Base-by-base conservation (phyloP, 352 stramenopile species). In the Phytopythium delawarense region DNA sequence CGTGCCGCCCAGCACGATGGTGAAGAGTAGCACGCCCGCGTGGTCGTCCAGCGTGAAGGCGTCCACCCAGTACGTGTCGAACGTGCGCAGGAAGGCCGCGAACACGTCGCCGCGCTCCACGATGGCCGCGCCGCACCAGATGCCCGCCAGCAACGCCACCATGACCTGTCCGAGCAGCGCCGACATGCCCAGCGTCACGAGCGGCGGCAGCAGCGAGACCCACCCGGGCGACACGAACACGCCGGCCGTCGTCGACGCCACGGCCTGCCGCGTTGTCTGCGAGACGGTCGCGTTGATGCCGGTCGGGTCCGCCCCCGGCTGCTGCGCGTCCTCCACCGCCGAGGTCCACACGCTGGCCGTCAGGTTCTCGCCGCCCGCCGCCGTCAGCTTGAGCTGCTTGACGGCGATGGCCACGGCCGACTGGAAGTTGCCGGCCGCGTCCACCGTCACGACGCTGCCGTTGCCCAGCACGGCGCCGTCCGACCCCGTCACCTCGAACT, bases 21-120 rank as follows among this genome's bases (percentile, higher is more conserved):
- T 96, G 71, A 97, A 97, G 44, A 96, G 72, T 59, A 97, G 70
- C 55, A 96, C 88, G 32, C 82, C 80, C 5, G 87, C 87, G 57
- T 97, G 88, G 57, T 86, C 84, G 51, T 93, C 77, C 54, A 87
- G 71, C n/a, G 82, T 74, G 53, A 97, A 94, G 2, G 88, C 77
- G 45, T 89, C 77, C 23, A 93, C 75, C 79, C 91, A 94, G 77
- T 96, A 96, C 62, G 81, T 88, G 65, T 96, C 87, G 58, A 96
- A 92, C 6, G 87, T 92, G 45, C 83, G 83, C 56, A 94, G 62
- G 63, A 96, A 94, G 13, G 78, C 86, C 30, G 70, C 72, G 32
- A 94, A 75, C 35, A 76, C 76, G 68, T 96, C 81, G 59, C 87
- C 87, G 48, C 87, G 76, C 62, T 73, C 84, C 20, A 94, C 81